Percentiles rank a stretch among this genome's conserved stretches.
These are phyloP conservation scores for Pseudoneurospora amorphoporcata DNA, from an alignment of 495 filamentous ascomycete species.

Conservation along the genomic window DNA sequence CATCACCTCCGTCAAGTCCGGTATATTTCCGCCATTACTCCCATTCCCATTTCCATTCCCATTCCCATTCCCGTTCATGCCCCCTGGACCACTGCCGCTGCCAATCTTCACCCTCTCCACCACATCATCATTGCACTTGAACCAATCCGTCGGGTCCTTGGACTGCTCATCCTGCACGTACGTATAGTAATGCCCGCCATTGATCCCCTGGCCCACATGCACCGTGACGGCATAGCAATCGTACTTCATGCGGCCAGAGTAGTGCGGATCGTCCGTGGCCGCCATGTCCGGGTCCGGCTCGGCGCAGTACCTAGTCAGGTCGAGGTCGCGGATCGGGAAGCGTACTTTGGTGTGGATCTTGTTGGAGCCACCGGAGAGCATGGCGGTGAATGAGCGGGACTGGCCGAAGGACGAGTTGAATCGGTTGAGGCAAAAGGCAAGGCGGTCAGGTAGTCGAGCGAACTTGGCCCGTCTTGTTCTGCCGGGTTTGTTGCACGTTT, in stretches of 20 bases:
- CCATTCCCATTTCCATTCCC: conserved; percentile 12
- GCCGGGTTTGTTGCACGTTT: conserved; percentile 17
- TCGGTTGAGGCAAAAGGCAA: conserved; percentile 21
- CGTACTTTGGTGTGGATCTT: conserved; percentile 21
- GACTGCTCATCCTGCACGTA: conserved; percentile 25
- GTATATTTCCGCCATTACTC: neutral
- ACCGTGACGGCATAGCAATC: conserved; percentile 36
- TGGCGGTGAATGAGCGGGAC: neutral
- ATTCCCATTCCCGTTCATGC: conserved; percentile 4
- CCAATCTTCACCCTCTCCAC: conserved; percentile 22
- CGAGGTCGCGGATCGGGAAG: conserved; percentile 27
- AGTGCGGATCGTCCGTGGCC: conserved; percentile 11
- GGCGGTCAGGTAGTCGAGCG: conserved; percentile 26
- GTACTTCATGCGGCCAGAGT: conserved; percentile 23
- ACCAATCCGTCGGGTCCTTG: conserved; percentile 22
- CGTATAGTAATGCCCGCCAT: conserved; percentile 35
- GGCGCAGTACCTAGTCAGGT: conserved; percentile 24
- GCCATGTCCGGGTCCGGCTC: conserved; percentile 8
- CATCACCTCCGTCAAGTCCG: conserved; percentile 13
- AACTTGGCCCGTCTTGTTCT: conserved; percentile 19
- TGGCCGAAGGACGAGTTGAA: conserved; percentile 10
- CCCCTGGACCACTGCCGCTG: neutral
- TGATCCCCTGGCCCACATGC: conserved; percentile 19
- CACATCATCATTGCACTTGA: conserved; percentile 19
- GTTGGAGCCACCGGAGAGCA: neutral